phyloP scores from a whole-genome alignment of 495 filamentous ascomycete genomes.

The Podospora tetraspora region DNA sequence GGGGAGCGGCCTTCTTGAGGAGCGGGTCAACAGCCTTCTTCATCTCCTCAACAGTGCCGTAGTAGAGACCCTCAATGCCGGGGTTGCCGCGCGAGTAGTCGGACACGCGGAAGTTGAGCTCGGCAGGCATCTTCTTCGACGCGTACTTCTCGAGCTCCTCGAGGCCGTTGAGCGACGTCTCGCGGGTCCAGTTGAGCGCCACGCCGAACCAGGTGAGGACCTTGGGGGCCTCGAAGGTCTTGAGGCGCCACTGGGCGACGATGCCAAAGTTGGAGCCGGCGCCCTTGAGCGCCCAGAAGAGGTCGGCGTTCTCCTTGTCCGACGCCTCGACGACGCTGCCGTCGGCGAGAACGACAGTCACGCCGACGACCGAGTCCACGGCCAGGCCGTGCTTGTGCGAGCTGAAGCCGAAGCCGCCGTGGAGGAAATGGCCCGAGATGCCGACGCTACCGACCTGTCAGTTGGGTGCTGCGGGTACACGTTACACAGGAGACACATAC shows the following conservation, averaged over 20 bases:
- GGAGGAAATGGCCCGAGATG: conserved; percentile 40
- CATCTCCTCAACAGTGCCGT: conserved; percentile 31
- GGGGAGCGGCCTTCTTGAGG: conserved; percentile 24
- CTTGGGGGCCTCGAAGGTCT: conserved; percentile 35
- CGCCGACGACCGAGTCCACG: conserved; percentile 37
- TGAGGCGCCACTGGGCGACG: conserved; percentile 31
- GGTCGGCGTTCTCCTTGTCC: conserved; percentile 31
- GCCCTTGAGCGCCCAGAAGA: conserved; percentile 38
- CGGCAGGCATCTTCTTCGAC: conserved; percentile 29
- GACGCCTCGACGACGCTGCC: conserved; percentile 32
- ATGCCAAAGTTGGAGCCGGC: conserved; percentile 37
- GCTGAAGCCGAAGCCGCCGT: conserved; percentile 44
- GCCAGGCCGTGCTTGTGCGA: conserved; percentile 41
- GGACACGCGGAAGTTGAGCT: conserved; percentile 37
- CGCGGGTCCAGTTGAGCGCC: conserved; percentile 25
- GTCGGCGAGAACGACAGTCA: conserved; percentile 39
- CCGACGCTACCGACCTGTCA: conserved; percentile 33
- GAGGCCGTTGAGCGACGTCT: conserved; percentile 25
- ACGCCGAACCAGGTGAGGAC: conserved; percentile 35
- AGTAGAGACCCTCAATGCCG: conserved; percentile 32
- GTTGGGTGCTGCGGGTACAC: not conserved
- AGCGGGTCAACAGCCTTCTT: conserved; percentile 30
- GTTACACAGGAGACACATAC: conserved; percentile 18
- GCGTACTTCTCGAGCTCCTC: conserved; percentile 33
- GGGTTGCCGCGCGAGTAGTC: conserved; percentile 31